Evolutionary conservation across 2,329 filamentous ascomycete species (phyloP).

Genomic region (Colletotrichum aenigma): DNA sequence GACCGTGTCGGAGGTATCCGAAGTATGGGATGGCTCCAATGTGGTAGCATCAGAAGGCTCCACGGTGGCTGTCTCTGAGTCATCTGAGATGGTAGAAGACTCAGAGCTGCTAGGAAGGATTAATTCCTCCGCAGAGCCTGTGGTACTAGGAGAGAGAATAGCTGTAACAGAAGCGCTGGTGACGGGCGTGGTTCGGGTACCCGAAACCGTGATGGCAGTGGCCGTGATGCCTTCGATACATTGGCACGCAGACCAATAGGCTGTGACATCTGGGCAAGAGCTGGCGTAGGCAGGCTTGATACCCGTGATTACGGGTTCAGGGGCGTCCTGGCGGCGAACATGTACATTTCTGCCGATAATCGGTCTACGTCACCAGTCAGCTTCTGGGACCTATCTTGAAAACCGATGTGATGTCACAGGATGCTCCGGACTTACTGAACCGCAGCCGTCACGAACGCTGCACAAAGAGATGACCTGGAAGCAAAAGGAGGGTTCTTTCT

Average conservation of each 20-base stretch:
- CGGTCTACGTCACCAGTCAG: not conserved
- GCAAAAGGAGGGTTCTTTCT: not conserved
- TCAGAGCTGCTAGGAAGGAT: not conserved
- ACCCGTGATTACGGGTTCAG: not conserved
- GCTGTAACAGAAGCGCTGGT: not conserved
- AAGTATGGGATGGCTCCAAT: not conserved
- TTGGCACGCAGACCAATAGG: conserved; percentile 24
- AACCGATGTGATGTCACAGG: not conserved
- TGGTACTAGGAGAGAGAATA: not conserved
- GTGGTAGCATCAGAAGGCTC: not conserved
- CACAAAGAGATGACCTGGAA: not conserved
- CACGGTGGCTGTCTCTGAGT: not conserved
- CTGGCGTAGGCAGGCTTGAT: conserved; percentile 21
- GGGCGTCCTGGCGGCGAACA: not conserved
- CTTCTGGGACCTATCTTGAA: no score
- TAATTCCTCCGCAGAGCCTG: not conserved
- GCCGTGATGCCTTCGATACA: conserved; percentile 22
- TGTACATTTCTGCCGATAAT: not conserved
- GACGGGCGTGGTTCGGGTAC: not conserved
- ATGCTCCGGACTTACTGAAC: not conserved
- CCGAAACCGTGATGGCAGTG: conserved; percentile 12
- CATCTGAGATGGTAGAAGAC: not conserved
- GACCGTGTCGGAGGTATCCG: not conserved
- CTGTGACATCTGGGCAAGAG: conserved; percentile 8
- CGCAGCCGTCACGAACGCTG: not conserved